Evolutionary conservation across 73 alveolate species (phyloP), one percentile per base, ranked within the genome.

Genomic region (Paramecium caudatum): DNA sequence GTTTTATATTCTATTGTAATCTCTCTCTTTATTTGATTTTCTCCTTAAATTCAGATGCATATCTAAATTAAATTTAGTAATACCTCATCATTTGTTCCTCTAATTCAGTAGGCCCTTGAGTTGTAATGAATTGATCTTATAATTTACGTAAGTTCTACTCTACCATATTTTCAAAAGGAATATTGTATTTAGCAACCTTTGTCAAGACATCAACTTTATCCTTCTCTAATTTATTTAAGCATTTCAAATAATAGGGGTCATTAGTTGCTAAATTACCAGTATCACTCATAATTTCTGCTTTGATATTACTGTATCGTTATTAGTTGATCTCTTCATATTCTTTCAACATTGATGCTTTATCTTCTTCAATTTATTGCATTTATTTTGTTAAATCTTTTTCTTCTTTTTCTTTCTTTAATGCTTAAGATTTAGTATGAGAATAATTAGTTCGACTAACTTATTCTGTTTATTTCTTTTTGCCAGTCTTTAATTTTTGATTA

Each of bases 1-100:
- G 17, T 9, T 74, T 74, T 5, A 74, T 74, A 10, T 74, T 74
- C 88, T 37, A 4, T 25, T 74, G 33, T 10, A 74, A 41, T 74
- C 88, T 5, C 32, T 74, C 88, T 45, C 88, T 74, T n/a, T 74
- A 41, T 45, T 74, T 74, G 10, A 74, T 74, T 10, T 74, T 74
- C 41, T 74, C 88, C 15, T 74, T 74, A 21, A 74, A 74, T n/a
- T 74, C 88, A 7, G 62, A 45, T 5, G 88, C 88, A 74, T 74
- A 74, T 43, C 80, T 55, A 55, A 55, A 27, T 23, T 3, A 5
- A 27, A 55, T 55, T 23, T 3, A 5, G 30, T 3, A 55, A 23
- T 55, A 55, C 80, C 43, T 74, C 88, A 74, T 74, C 88, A 74
- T 74, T 45, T 74, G 43, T 41, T 74, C 88, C 10, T 74, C 88